Conservation (phyloP, 106 monocot genomes). For the Acorus calamus region DNA sequence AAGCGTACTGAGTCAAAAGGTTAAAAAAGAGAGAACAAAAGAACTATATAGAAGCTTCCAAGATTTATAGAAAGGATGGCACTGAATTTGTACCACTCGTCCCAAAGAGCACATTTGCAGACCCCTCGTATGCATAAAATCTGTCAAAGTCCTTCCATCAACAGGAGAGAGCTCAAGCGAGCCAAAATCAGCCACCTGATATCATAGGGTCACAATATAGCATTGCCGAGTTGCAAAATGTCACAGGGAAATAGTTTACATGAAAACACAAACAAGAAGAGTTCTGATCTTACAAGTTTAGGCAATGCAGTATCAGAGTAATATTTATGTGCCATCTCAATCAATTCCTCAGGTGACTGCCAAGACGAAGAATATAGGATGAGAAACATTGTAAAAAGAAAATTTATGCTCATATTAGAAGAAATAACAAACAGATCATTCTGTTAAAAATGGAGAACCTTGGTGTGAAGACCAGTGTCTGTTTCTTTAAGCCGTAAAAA, state of each 20-base stretch:
- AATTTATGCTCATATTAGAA: not conserved
- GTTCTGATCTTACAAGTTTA: constrained; percentile 51
- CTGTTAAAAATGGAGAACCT: constrained; percentile 29
- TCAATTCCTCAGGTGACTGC: constrained; percentile 78
- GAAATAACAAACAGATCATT: constrained; percentile 1
- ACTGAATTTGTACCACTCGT: constrained; percentile 43
- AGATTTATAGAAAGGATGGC: not conserved
- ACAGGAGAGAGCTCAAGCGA: constrained; percentile 96
- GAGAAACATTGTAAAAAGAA: not conserved
- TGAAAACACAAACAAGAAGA: not conserved
- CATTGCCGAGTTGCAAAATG: not conserved
- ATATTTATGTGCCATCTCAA: constrained; percentile 85
- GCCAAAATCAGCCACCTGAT: constrained; percentile 91
- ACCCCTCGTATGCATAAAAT: constrained; percentile 98
- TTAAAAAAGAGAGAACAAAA: not conserved
- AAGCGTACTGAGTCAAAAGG: not conserved
- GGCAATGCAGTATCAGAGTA: constrained; percentile 78
- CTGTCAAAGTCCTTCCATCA: constrained; percentile 93
- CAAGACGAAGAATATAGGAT: constrained; percentile 3
- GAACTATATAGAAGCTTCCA: not conserved
- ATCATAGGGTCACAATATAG: constrained; percentile 1
- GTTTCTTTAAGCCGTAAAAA: constrained; percentile 71
- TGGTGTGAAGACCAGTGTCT: constrained; percentile 77
- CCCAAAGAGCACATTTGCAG: constrained; percentile 89
- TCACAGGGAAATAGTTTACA: not conserved